These are phyloP conservation scores for Dioscorea cayenensis DNA, from an alignment of 116 monocot species.

Conservation along the genomic window DNA sequence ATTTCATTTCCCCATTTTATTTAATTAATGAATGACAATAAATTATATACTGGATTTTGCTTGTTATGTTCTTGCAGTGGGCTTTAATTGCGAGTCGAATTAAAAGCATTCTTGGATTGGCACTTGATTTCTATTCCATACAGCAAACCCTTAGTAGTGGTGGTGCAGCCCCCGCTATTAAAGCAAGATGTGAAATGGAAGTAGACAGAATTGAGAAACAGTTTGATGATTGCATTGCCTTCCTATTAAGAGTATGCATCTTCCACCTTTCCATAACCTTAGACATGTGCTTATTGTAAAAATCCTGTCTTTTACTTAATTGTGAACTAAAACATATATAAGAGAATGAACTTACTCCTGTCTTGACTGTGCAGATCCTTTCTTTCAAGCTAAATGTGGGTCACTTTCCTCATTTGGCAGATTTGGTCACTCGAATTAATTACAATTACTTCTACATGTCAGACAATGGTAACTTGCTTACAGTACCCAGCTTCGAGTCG, in stretches of 20 bases:
- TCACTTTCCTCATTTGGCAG: constrained; percentile 90
- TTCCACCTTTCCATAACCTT: not conserved
- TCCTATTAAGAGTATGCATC: constrained; percentile 73
- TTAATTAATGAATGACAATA: not conserved
- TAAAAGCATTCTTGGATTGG: constrained; percentile 80
- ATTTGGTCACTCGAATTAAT: constrained; percentile 88
- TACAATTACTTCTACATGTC: constrained; percentile 96
- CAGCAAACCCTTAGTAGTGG: constrained; percentile 68
- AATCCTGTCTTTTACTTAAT: not conserved
- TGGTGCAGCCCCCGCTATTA: constrained; percentile 71
- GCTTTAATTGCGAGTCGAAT: constrained; percentile 84
- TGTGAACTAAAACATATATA: not conserved
- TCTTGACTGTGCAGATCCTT: constrained; percentile 52
- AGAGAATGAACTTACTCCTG: not conserved
- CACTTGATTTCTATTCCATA: constrained; percentile 77
- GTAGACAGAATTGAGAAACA: constrained; percentile 84
- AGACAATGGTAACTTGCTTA: constrained; percentile 60
- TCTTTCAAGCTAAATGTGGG: constrained; percentile 99
- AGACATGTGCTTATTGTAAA: not conserved
- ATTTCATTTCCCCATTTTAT: not conserved
- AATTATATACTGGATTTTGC: not conserved
- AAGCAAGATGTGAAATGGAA: constrained; percentile 84
- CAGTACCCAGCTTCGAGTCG: constrained; percentile 49
- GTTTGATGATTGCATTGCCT: constrained; percentile 89
- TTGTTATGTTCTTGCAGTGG: constrained; percentile 45